Conservation (phyloP, 345 rosid species). For the Pugionium cornutum region DNA sequence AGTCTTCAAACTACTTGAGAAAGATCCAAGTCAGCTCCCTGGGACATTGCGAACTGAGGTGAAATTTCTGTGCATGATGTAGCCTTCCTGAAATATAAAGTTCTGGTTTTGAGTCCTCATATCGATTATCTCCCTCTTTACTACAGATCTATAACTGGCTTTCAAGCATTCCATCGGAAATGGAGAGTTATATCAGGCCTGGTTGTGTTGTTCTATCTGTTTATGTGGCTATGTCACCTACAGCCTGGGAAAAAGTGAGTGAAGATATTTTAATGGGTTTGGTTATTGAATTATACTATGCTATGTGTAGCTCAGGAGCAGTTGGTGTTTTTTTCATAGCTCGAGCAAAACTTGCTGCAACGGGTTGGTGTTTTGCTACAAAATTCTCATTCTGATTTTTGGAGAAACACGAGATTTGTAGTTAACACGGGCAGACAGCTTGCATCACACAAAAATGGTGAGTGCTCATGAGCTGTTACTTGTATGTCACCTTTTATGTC, state of each 20-base stretch:
- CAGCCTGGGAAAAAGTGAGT: conserved; percentile 82
- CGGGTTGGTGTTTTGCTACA: conserved; percentile 56
- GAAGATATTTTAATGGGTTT: conserved; percentile 5
- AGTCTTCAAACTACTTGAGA: conserved; percentile 69
- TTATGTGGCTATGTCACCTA: conserved; percentile 70
- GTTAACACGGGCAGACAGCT: conserved; percentile 64
- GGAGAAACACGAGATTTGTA: conserved; percentile 76
- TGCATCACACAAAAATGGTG: conserved; percentile 76
- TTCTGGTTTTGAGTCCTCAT: conserved; percentile 7
- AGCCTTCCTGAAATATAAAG: conserved; percentile 6
- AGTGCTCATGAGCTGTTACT: conserved; percentile 28
- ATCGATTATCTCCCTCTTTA: conserved; percentile 20
- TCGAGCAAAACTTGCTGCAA: conserved; percentile 63
- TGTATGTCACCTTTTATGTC: conserved; percentile 6
- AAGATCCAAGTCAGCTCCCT: conserved; percentile 84
- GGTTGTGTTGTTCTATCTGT: conserved; percentile 85
- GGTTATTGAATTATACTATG: conserved; percentile 20
- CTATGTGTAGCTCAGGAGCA: conserved; percentile 41
- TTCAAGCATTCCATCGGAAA: conserved; percentile 82
- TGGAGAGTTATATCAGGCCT: conserved; percentile 97
- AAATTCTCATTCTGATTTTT: conserved; percentile 57
- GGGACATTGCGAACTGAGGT: conserved; percentile 68
- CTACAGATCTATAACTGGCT: conserved; percentile 86
- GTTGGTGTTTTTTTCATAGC: conserved; percentile 45
- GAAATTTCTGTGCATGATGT: conserved; percentile 9